Evolutionary conservation across 2,329 filamentous ascomycete genomes (phyloP), one percentile per base, ranked within the genome.

Genomic region (Neoarthrinium moseri): DNA sequence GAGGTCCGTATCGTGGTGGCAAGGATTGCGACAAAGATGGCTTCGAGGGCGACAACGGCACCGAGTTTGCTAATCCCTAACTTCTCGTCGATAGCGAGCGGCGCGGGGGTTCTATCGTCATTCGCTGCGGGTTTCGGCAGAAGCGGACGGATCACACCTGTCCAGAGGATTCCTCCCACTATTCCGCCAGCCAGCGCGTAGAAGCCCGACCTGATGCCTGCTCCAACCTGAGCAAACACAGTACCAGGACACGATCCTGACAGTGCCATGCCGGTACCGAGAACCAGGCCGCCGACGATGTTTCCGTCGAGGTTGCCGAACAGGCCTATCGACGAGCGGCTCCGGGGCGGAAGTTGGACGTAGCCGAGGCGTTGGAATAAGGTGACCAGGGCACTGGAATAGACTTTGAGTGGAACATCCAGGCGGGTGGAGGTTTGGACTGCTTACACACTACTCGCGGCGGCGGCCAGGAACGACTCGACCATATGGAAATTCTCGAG

Each of bases 171-270:
- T 3, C 82, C 84, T 4, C 79, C 84, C 2, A 77, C 49, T 0
- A 80, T 50, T 20, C 73, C 77, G 6, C 84, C 84, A 1, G 65
- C 63, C 2, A 86, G 63, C 0, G 77, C 75, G 43, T 71, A 76
- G 30, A 72, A 59, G 0, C 80, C 80, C 0, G 77, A 73, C 2
- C 57, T 64, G 3, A 83, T 66, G 2, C 78, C 75, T 11, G 74
- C 66, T 2, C 74, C 81, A 10, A 81, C 56, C 62, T 88, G 84
- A 0, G 78, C 75, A 39, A 85, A 73, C 5, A 86, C 72, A 1
- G 82, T 85, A 1, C 84, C 84, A 0, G 84, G 82, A 48, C 84
- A 87, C 0, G 83, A 77, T 7, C 82, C 83, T 0, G 82, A 77
- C 13, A 86, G 65, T 5, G 80, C 74, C 83, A 87, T 86, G 45